Percentiles rank a stretch among this genome's conserved stretches.
These are phyloP conservation scores for Arthrobotrys megalospora DNA, from an alignment of 2,329 filamentous ascomycete genomes.

Conservation along the genomic window DNA sequence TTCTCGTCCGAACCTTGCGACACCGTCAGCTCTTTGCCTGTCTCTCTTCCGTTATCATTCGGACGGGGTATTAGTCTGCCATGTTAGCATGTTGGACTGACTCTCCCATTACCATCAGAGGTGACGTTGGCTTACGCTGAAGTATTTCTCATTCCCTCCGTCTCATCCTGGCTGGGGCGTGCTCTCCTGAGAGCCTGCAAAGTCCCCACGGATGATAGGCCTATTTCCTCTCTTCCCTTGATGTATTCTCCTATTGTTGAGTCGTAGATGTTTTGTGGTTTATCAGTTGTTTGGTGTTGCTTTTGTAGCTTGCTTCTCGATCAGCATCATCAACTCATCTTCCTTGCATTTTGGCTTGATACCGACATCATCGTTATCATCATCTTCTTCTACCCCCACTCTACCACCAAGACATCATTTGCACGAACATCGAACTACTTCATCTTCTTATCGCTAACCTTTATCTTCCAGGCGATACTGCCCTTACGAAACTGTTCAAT, in stretches of 20 bases:
- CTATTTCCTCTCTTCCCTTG: conserved; percentile 7
- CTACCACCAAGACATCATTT: background rate
- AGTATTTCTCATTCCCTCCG: conserved; percentile 42
- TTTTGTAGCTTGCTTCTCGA: conserved; percentile 3
- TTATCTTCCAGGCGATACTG: conserved; percentile 20
- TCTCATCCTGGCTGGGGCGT: conserved; percentile 26
- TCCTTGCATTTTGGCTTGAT: background rate
- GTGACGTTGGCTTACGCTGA: conserved; percentile 53
- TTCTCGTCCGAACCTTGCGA: conserved; percentile 29
- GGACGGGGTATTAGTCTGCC: conserved; percentile 32
- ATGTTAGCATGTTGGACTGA: conserved; percentile 35
- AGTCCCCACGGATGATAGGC: conserved; percentile 48
- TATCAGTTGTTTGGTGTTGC: conserved; percentile 31
- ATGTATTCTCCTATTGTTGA: conserved; percentile 12
- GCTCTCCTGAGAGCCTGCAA: conserved; percentile 9
- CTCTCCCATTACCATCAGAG: conserved; percentile 40
- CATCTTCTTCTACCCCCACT: background rate
- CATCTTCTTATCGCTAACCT: conserved; percentile 4
- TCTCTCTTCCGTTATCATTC: conserved; percentile 55
- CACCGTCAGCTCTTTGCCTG: conserved; percentile 19
- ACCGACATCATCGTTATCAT: conserved; percentile 6
- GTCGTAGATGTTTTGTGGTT: conserved; percentile 32
- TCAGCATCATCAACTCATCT: conserved; percentile 19
- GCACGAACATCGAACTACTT: conserved; percentile 10
- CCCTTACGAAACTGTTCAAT: background rate